Conservation (phyloP, 306 rosid genomes). For the Quercus alba region DNA sequence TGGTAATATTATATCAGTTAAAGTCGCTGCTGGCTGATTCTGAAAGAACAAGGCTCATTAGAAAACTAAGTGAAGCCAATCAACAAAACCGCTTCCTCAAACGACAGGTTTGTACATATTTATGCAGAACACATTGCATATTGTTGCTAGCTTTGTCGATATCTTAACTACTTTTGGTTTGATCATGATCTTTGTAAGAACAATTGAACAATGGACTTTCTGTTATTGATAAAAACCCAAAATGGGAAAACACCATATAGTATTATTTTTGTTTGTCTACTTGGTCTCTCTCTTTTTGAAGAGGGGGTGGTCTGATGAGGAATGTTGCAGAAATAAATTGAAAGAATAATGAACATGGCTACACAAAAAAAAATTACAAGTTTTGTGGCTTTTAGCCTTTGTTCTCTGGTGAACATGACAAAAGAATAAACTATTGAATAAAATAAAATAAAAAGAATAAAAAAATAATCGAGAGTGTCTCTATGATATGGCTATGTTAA, state of each 20-base stretch:
- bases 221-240: background rate
- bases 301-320: background rate
- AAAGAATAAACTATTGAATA: background rate
- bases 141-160: constrained; percentile 1
- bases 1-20: constrained; percentile 41
- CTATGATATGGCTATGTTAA: background rate
- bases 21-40: constrained; percentile 62
- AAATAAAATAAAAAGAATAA: background rate
- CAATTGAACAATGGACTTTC: background rate
- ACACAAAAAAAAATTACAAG: background rate
- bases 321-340: background rate
- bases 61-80: constrained; percentile 92
- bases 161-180: background rate
- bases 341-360: background rate
- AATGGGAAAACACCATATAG: background rate
- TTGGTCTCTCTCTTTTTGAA: background rate
- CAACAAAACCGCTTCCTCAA: constrained; percentile 87
- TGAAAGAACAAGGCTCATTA: constrained; percentile 59
- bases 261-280: background rate
- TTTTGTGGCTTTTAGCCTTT: background rate
- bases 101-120: constrained; percentile 65
- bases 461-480: background rate
- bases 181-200: constrained; percentile 8
- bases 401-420: background rate
- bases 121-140: constrained; percentile 4